These are phyloP conservation scores for Epichloe brachyelytri DNA, from an alignment of 2,329 filamentous ascomycete species.

Conservation along the genomic window DNA sequence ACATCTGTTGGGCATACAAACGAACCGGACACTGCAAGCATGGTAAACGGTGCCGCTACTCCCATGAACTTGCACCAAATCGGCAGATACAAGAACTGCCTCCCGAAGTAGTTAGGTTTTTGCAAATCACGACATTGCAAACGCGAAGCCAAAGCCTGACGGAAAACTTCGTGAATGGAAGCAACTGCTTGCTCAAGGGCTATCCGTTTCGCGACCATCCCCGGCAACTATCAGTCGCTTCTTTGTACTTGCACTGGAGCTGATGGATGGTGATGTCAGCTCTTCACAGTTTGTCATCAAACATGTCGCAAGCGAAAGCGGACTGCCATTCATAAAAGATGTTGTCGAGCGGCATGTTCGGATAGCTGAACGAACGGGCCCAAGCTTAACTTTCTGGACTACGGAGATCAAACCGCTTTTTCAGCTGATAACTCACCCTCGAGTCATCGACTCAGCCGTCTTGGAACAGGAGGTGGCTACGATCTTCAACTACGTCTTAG, in stretches of 20 bases:
- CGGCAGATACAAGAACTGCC: not conserved
- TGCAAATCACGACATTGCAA: not conserved
- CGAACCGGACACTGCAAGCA: slow-evolving; percentile 7
- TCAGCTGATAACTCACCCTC: slow-evolving; percentile 20
- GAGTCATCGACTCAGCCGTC: slow-evolving; percentile 23
- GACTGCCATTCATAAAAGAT: slow-evolving; percentile 16
- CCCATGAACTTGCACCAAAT: not conserved
- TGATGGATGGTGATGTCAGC: slow-evolving; percentile 11
- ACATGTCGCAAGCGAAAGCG: slow-evolving; percentile 15
- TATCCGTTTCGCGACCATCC: not conserved
- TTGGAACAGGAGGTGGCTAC: slow-evolving; percentile 24
- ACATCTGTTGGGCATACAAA: not conserved
- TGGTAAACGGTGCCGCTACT: slow-evolving; percentile 6
- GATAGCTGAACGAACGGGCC: not conserved
- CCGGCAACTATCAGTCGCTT: slow-evolving; percentile 5
- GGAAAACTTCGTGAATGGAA: slow-evolving; percentile 12
- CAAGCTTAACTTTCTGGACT: slow-evolving; percentile 12
- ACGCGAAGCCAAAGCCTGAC: not conserved
- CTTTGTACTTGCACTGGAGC: slow-evolving; percentile 10
- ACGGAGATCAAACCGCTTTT: slow-evolving; percentile 21
- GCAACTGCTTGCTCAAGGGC: slow-evolving; percentile 3
- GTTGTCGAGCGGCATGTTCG: slow-evolving; percentile 14
- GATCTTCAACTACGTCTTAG: slow-evolving; percentile 23
- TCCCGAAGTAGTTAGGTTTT: not conserved
- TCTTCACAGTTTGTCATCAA: slow-evolving; percentile 11